Base-by-base conservation (phyloP, 352 stramenopile genomes). In the Phytophthora cajani region DNA sequence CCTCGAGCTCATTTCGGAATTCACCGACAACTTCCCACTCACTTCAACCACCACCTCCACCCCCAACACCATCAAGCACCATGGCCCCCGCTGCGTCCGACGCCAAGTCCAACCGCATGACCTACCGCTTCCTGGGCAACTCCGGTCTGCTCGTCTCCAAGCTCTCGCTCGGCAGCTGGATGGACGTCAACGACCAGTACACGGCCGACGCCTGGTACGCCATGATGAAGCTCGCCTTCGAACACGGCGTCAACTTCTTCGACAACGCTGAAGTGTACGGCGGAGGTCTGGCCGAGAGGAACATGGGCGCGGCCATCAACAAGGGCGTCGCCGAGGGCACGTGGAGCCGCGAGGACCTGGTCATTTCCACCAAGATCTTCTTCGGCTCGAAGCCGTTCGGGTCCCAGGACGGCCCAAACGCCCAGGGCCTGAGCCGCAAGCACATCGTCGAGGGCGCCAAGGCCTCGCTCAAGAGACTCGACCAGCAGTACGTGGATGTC, bases 381-480 rank as follows among this genome's bases (percentile, higher is more conserved):
- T 58, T 78, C 3, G 77, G 77, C n/a, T 36, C 49, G 38, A 69
- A 49, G 42, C 12, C 12, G 8, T 49, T 49, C 16, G 14, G 5
- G 42, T 10, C 42, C 42, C 10, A 49, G 42, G 14, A 8, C 14
- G 16, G 42, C 14, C 76, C 71, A 2, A 85, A 82, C 47, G 54
- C 58, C 25, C 38, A 75, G 19, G 70, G 77, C 42, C 57, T 81
- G 16, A 82, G 68, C 32, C 70, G 78, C 38, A 86, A 84, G 64
- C 68, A 86, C 57, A 79, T 92, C 58, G 66, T 83, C 8, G 78
- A 88, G 23, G 81, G 82, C 46, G 71, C 77, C 30, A 87, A 84
- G 52, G 64, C 77, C 3, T 79, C 67, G 2, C 61, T 85, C 19
- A 51, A 64, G 23, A 30, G 75, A 38, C 59, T 85, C 23, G 50